Percentiles rank a stretch among this genome's conserved stretches.
Conservation (phyloP, 495 filamentous ascomycete genomes). For the Glarea lozoyensis region DNA sequence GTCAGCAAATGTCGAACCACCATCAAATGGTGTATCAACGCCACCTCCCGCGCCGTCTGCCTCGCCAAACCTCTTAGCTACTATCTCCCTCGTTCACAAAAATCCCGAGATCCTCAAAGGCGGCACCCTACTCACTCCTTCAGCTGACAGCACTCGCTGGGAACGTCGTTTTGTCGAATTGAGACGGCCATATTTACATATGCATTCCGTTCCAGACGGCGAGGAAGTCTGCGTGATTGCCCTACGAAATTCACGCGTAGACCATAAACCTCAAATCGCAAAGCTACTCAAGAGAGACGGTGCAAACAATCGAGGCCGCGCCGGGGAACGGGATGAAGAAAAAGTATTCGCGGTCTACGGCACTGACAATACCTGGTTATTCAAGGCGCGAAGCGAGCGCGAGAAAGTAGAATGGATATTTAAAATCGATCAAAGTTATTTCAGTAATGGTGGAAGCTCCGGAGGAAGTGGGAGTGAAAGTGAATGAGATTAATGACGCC, state of each 20-base stretch:
- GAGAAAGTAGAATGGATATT: constrained; percentile 95
- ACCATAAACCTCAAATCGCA: constrained; percentile 79
- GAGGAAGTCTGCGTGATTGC: constrained; percentile 88
- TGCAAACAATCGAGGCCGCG: constrained; percentile 27
- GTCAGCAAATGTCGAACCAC: constrained; percentile 68
- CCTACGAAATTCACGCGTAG: constrained; percentile 73
- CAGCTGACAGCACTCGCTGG: constrained; percentile 69
- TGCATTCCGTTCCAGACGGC: constrained; percentile 72
- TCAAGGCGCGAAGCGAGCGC: constrained; percentile 74
- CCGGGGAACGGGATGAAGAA: constrained; percentile 32
- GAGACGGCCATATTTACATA: constrained; percentile 82
- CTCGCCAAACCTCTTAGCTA: constrained; percentile 52
- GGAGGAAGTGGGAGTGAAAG: constrained; percentile 4
- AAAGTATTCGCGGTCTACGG: constrained; percentile 86
- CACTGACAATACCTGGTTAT: constrained; percentile 87
- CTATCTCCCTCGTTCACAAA: constrained; percentile 62
- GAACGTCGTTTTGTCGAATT: constrained; percentile 88
- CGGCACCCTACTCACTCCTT: constrained; percentile 75
- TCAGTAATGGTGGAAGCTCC: constrained; percentile 11
- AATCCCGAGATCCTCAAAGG: constrained; percentile 68
- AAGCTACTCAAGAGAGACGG: constrained; percentile 48
- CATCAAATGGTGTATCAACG: constrained; percentile 48
- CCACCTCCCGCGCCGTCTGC: constrained; percentile 20
- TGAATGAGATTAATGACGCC: constrained; percentile 3
- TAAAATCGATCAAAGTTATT: constrained; percentile 54